These are phyloP conservation scores for Tolypocladium ovalisporum DNA, from an alignment of 2,329 filamentous ascomycete species.

Conservation along the genomic window DNA sequence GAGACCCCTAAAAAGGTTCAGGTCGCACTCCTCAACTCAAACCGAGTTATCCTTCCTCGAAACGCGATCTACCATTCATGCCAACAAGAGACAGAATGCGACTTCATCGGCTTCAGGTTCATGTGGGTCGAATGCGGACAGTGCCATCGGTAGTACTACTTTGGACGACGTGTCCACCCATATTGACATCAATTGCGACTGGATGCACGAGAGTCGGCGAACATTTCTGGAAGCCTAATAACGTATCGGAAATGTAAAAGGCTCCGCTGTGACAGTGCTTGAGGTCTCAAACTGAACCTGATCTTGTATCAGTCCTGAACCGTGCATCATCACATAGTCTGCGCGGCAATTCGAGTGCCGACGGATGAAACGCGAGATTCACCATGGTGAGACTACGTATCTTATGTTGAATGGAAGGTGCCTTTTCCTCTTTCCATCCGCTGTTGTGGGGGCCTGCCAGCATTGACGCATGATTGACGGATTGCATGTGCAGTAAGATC, in stretches of 20 bases:
- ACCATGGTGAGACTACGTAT: not conserved
- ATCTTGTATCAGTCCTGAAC: not conserved
- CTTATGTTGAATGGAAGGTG: no score
- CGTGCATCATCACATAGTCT: not conserved
- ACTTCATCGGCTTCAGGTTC: not conserved
- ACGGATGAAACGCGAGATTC: not conserved
- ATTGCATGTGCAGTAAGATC: not conserved
- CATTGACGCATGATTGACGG: not conserved
- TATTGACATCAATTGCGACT: not conserved
- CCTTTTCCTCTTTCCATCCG: not conserved
- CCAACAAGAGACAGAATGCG: not conserved
- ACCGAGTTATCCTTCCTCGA: not conserved
- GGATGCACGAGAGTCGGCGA: not conserved
- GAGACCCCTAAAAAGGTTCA: not conserved
- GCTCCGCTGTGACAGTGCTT: not conserved
- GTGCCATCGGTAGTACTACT: not conserved
- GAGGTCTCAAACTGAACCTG: not conserved
- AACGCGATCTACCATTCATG: not conserved
- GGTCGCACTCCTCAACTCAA: not conserved
- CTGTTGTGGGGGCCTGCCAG: not conserved
- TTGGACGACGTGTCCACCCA: not conserved
- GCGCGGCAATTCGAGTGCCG: not conserved
- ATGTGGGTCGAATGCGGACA: not conserved
- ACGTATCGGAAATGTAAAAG: not conserved
- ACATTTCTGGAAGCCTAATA: not conserved